phyloP scores from a whole-genome alignment of 225 moss, liverwort and hornwort species.

The Straminergon stramineum region DNA sequence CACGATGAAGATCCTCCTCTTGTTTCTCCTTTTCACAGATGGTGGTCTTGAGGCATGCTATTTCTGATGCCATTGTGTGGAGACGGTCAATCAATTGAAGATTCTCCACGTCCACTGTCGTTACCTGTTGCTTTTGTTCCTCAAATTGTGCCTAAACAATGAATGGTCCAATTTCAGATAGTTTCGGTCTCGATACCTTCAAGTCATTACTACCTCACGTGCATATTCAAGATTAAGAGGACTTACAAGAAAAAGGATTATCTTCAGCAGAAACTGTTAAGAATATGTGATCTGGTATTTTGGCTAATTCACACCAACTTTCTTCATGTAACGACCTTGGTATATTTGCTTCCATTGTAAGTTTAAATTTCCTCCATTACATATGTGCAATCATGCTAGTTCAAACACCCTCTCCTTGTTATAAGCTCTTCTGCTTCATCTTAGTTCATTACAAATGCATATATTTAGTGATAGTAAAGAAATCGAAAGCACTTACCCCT shows the following conservation, averaged over 20 bases:
- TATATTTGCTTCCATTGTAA: conserved; percentile 26
- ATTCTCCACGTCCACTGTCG: conserved; percentile 92
- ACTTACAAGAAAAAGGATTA: conserved; percentile 27
- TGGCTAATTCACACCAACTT: conserved; percentile 31
- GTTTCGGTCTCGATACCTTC: not conserved
- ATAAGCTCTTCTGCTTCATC: conserved; percentile 29
- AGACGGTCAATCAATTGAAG: conserved; percentile 97
- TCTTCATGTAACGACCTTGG: conserved; percentile 3
- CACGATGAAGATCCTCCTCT: conserved; percentile 78
- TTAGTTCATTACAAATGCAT: conserved; percentile 23
- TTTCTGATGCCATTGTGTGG: conserved; percentile 93
- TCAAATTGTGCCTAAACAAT: conserved; percentile 69
- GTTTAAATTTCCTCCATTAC: conserved; percentile 16
- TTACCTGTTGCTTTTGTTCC: conserved; percentile 94
- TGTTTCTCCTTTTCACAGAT: conserved; percentile 78
- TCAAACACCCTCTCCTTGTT: conserved; percentile 23
- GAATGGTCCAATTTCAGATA: not conserved
- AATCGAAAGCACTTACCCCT: not conserved
- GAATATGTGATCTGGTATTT: not conserved
- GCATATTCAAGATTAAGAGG: conserved; percentile 10
- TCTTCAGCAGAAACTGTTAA: conserved; percentile 20
- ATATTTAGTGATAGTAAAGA: conserved; percentile 7
- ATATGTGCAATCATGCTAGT: conserved; percentile 30
- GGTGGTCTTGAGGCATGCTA: conserved; percentile 73
- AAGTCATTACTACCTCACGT: not conserved